phyloP scores from a whole-genome alignment of 441 rosid genomes.

The Syzygium malaccense region DNA sequence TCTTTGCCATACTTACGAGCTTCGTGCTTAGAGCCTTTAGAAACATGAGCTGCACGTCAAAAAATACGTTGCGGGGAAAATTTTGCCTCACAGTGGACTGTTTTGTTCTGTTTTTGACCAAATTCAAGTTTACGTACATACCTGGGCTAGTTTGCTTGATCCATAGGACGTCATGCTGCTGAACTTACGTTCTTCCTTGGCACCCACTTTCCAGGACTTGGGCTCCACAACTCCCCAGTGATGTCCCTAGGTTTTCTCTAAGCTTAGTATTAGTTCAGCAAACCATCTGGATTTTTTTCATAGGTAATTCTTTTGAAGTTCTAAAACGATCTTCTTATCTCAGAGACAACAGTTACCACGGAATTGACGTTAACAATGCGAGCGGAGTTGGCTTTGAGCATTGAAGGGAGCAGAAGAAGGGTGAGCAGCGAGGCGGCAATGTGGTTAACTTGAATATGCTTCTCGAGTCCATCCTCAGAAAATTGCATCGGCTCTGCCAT shows the following conservation, averaged over 20 bases:
- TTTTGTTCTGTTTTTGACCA: not conserved
- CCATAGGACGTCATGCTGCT: not conserved
- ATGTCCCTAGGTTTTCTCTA: not conserved
- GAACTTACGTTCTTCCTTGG: not conserved
- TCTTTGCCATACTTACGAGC: not conserved
- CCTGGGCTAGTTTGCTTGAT: not conserved
- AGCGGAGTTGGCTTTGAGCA: not conserved
- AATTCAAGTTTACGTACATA: not conserved
- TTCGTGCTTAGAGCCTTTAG: not conserved
- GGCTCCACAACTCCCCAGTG: not conserved
- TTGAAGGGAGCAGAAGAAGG: not conserved
- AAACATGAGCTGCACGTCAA: not conserved
- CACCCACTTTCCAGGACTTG: not conserved
- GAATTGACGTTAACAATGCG: not conserved
- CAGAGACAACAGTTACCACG: not conserved
- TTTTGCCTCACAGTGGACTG: not conserved
- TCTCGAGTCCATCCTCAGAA: not conserved
- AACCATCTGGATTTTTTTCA: not conserved
- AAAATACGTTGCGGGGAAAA: not conserved
- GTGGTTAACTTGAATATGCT: not conserved
- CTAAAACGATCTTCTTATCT: not conserved
- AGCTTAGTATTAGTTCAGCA: not conserved
- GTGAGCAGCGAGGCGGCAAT: not conserved
- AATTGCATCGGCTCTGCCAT: not conserved
- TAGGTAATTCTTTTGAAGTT: not conserved